Evolutionary conservation across 345 rosid genomes (phyloP).

Genomic region (Theobroma cacao): DNA sequence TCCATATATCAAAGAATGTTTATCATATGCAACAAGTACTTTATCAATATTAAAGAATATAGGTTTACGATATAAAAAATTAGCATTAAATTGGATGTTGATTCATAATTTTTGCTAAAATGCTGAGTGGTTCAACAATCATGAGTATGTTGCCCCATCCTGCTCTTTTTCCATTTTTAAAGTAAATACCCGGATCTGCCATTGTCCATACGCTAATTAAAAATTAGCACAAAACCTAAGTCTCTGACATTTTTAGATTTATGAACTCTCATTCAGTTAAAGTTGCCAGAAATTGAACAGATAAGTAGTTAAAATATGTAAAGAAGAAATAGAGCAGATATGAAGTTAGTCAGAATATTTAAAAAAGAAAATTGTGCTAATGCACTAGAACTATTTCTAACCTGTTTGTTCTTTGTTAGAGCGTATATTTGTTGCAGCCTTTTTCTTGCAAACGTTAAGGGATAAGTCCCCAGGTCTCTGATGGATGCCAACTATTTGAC

Average conservation of each 20-base stretch:
- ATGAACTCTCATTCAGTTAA: neutral
- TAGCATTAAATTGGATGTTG: neutral
- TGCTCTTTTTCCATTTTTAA: neutral
- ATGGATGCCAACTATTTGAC: slow-evolving; percentile 93
- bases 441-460: slow-evolving; percentile 89
- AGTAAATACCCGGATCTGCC: neutral
- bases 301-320: neutral
- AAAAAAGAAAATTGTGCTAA: slow-evolving; percentile 9
- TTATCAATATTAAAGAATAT: neutral
- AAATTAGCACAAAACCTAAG: neutral
- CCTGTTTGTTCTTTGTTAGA: slow-evolving; percentile 93
- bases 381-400: slow-evolving; percentile 21
- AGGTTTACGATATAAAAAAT: neutral
- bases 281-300: neutral
- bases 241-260: neutral
- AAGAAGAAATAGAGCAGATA: neutral
- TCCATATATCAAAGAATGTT: neutral
- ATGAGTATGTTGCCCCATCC: neutral
- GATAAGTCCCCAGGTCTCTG: slow-evolving; percentile 88
- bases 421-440: slow-evolving; percentile 89
- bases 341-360: neutral
- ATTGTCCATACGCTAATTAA: neutral
- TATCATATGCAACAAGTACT: neutral
- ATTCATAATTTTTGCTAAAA: neutral
- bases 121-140: neutral